Conservation (phyloP, 2,329 filamentous ascomycete species). For the Botrytis fabae region DNA sequence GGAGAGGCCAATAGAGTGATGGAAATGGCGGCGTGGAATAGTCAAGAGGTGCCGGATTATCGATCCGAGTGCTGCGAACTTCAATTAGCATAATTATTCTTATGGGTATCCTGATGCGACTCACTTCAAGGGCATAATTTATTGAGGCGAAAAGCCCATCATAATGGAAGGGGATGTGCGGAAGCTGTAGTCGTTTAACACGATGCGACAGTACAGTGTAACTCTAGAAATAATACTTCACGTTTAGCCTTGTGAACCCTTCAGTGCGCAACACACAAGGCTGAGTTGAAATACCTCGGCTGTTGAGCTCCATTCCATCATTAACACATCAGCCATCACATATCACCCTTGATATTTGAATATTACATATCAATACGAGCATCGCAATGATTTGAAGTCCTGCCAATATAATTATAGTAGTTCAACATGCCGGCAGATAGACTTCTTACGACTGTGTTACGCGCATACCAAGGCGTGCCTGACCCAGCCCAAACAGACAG, state of each 20-base stretch:
- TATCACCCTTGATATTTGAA: neutral
- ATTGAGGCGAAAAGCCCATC: neutral
- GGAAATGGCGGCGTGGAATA: constrained; percentile 65
- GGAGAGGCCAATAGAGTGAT: constrained; percentile 64
- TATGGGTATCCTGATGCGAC: neutral
- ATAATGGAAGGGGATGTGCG: neutral
- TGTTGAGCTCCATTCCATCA: constrained; percentile 1
- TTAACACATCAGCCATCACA: constrained; percentile 6
- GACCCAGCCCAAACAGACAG: constrained; percentile 34
- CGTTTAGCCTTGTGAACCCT: neutral
- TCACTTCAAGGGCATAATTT: constrained; percentile 31
- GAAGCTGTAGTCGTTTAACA: neutral
- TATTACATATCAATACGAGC: neutral
- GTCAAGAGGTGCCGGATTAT: constrained; percentile 44
- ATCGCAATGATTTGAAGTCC: neutral
- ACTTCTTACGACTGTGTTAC: constrained; percentile 40
- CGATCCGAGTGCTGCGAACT: constrained; percentile 33
- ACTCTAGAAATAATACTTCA: neutral
- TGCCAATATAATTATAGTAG: neutral
- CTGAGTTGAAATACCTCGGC: constrained; percentile 12
- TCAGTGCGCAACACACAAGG: neutral
- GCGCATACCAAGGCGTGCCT: constrained; percentile 37
- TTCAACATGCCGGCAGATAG: constrained; percentile 38
- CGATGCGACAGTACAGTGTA: constrained; percentile 6
- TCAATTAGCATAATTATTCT: constrained; percentile 13